Evolutionary conservation across 768 basidiomycete species (phyloP), one percentile per base, ranked within the genome.

Genomic region (Boletus reticuloceps): DNA sequence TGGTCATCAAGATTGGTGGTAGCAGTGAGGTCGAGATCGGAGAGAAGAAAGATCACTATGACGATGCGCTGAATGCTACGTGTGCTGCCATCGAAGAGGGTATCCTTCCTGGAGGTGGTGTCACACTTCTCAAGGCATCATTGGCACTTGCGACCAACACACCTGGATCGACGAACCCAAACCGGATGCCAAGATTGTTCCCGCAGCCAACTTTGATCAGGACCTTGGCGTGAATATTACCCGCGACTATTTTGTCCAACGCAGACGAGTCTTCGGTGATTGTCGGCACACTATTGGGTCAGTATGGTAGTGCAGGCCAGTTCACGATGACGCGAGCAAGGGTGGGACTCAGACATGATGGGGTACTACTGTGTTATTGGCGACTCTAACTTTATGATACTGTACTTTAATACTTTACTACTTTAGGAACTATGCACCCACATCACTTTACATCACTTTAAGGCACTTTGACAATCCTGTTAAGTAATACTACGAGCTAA

Each of bases 21-120:
- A 77, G 86, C 19, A 85, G 82, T 52, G 96, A 98, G 73, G 95
- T 98, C 51, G 95, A 98, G 76, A 95, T 98, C 57, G 82, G 94
- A 14, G 96, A 98, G 82, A 98, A 98, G 91, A 97, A 98, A 85
- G 96, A 98, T 70, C 82, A 94, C 38, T 98, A 97, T 68, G 94
- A 98, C 64, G 94, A 96, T 69, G 95, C 94, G 1, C 80, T 98
- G 46, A 97, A 96, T 72, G 95, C 95, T 17, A 98, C 95, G 5
- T 89, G 95, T 42, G 95, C 96, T 20, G 95, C 95, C 44, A 95
- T 98, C 31, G 96, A 98, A 75, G 94, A 98, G 73, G 95, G 96
- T 69, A 97, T 98, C 67, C 88, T 98, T 37, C 95, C 96, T 50
- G 96, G 96, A 40, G 96, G 95, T 67, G 95, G 95, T 71, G 86